phyloP scores from a whole-genome alignment of 345 rosid genomes.

The Cardamine resedifolia region DNA sequence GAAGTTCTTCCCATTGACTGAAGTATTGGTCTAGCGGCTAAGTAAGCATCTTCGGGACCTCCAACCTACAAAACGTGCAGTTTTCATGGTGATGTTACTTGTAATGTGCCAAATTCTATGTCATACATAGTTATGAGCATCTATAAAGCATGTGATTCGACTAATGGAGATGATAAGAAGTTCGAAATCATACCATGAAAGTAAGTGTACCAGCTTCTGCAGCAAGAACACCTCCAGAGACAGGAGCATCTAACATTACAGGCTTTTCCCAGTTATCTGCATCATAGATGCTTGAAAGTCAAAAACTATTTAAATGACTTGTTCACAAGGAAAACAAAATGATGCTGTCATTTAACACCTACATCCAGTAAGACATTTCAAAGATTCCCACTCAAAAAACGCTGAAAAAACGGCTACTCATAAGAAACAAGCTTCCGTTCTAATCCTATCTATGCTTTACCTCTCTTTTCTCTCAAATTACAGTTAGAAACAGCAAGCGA shows the following conservation, averaged over 20 bases:
- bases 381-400: neutral
- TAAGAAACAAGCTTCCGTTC: neutral
- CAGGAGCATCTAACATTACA: slow-evolving; percentile 96
- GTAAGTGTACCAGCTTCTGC: slow-evolving; percentile 89
- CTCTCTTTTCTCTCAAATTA: slow-evolving; percentile 56
- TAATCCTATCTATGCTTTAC: slow-evolving; percentile 38
- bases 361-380: neutral
- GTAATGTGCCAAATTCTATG: neutral
- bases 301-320: slow-evolving; percentile 4
- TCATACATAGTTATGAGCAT: neutral
- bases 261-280: slow-evolving; percentile 65
- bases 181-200: slow-evolving; percentile 61
- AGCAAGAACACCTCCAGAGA: slow-evolving; percentile 95
- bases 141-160: neutral
- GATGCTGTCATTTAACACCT: neutral
- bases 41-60: slow-evolving; percentile 75
- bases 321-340: neutral
- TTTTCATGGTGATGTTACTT: neutral
- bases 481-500: slow-evolving; percentile 58
- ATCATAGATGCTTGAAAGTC: slow-evolving; percentile 3
- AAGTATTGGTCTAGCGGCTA: slow-evolving; percentile 65
- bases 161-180: slow-evolving; percentile 9
- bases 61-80: slow-evolving; percentile 64
- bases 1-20: slow-evolving; percentile 77
- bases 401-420: neutral